A percentile compares a stretch with the other conserved stretches of the same genome.
phyloP scores from a whole-genome alignment of 169 alveolate genomes.

The Plasmodium relictum region DNA sequence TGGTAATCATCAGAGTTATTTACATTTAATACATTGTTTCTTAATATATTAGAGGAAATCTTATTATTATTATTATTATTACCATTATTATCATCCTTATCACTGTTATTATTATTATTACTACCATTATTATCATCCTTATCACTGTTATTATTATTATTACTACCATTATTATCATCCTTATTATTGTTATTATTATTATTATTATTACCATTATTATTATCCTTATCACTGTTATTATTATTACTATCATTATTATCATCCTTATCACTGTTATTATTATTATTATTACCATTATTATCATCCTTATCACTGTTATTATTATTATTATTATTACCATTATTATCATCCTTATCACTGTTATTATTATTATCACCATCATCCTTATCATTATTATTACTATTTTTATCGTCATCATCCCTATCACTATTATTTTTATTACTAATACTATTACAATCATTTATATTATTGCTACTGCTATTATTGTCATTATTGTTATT shows the following conservation, averaged over 20 bases:
- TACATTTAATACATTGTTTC: not conserved
- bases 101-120: not conserved
- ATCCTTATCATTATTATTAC: not conserved
- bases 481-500: not conserved
- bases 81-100: not conserved
- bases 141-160: not conserved
- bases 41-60: not conserved
- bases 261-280: not conserved
- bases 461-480: not conserved
- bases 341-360: not conserved
- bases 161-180: not conserved
- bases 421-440: not conserved
- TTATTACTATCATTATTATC: not conserved
- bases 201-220: not conserved
- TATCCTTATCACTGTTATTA: not conserved
- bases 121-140: not conserved
- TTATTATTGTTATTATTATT: not conserved
- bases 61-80: not conserved
- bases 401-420: not conserved
- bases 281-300: not conserved
- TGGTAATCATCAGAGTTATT: not conserved
- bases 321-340: not conserved
- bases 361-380: not conserved
- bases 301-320: slow-evolving; percentile 5
- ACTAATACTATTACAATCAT: not conserved